Percentiles rank a stretch among this genome's conserved stretches.
Evolutionary conservation across 1,139 yeast species (phyloP).

Genomic region (Candida pseudoviswanathii): DNA sequence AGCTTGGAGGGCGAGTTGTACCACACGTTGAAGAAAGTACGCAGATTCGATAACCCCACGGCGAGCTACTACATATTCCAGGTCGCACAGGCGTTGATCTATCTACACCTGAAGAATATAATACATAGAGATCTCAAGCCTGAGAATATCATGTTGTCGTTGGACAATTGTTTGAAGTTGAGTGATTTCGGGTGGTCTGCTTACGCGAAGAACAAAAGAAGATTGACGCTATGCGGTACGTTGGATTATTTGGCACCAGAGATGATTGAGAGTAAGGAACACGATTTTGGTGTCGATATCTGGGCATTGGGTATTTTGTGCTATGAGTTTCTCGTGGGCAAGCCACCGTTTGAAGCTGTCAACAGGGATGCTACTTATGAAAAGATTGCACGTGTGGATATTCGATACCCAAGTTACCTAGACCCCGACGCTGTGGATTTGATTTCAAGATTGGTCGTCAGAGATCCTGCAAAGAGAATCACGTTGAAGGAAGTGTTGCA

Average conservation of each 20-base stretch:
- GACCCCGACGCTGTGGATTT: constrained; percentile 78
- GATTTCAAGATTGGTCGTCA: constrained; percentile 59
- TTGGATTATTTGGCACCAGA: constrained; percentile 95
- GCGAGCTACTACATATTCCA: constrained; percentile 84
- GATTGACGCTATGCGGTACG: constrained; percentile 93
- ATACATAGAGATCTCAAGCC: constrained; percentile 94
- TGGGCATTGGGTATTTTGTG: constrained; percentile 93
- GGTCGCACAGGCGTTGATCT: constrained; percentile 75
- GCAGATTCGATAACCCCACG: constrained; percentile 65
- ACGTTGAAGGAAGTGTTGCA: constrained; percentile 58
- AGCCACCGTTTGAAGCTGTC: constrained; percentile 88
- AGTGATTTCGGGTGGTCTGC: constrained; percentile 99
- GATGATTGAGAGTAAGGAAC: constrained; percentile 83
- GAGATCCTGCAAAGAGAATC: constrained; percentile 69
- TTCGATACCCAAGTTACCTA: constrained; percentile 69
- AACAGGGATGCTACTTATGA: constrained; percentile 75
- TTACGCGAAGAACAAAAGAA: constrained; percentile 32
- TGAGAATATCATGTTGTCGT: constrained; percentile 78
- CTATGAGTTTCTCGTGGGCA: constrained; percentile 85
- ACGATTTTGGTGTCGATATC: constrained; percentile 78
- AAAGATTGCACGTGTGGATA: constrained; percentile 75
- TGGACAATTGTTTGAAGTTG: constrained; percentile 72
- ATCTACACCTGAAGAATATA: constrained; percentile 75
- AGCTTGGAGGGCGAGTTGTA: constrained; percentile 88
- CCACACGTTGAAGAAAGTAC: constrained; percentile 54